Percentiles rank a stretch among this genome's conserved stretches.
These are phyloP conservation scores for Shiraia sp. DNA, from an alignment of 2,329 filamentous ascomycete species.

Conservation along the genomic window DNA sequence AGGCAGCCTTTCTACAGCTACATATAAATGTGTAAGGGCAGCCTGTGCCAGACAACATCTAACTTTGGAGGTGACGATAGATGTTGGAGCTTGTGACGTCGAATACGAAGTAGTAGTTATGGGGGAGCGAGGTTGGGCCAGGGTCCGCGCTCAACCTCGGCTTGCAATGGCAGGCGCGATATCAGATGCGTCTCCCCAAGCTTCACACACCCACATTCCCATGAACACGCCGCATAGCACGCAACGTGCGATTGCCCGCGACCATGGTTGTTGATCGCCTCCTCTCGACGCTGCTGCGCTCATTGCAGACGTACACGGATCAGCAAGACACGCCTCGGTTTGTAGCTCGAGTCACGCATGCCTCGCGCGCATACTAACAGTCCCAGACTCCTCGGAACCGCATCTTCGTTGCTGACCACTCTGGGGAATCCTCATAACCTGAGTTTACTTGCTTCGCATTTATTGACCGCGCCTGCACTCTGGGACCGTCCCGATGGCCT, in stretches of 20 bases:
- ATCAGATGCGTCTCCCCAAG: constrained; percentile 9
- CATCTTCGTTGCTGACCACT: constrained; percentile 67
- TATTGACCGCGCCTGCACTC: constrained; percentile 71
- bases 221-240: constrained; percentile 4
- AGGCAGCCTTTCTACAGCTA: neutral
- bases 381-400: constrained; percentile 62
- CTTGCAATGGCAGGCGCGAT: constrained; percentile 13
- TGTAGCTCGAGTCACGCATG: constrained; percentile 16
- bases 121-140: constrained; percentile 2
- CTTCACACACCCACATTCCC: constrained; percentile 6
- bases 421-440: constrained; percentile 77
- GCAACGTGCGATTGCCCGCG: constrained; percentile 7
- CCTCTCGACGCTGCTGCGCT: constrained; percentile 68
- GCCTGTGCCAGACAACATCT: too few species aligned
- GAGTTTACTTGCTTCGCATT: constrained; percentile 71
- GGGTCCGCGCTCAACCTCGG: constrained; percentile 35
- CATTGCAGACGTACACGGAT: constrained; percentile 61
- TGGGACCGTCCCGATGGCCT: constrained; percentile 68
- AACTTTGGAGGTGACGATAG: neutral
- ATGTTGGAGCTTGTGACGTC: constrained; percentile 16
- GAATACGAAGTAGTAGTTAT: too few species aligned
- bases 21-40: neutral
- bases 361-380: constrained; percentile 23
- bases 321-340: constrained; percentile 65
- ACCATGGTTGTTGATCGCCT: constrained; percentile 69